A percentile compares a stretch with the other conserved stretches of the same genome.
phyloP scores from a whole-genome alignment of 2,329 filamentous ascomycete species.

The Fusarium coffeatum region DNA sequence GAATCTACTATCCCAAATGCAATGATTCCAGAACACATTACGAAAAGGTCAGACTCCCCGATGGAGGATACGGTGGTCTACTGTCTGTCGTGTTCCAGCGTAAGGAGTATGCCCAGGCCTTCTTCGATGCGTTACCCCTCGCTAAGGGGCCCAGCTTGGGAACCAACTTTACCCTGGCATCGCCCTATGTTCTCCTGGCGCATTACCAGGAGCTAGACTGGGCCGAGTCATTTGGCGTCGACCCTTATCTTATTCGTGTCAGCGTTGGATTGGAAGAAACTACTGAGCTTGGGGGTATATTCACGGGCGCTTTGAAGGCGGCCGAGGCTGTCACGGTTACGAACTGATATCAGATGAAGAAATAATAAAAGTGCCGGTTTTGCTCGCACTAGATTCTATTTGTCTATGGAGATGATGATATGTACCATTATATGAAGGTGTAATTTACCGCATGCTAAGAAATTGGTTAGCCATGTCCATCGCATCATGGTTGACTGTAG shows the following conservation, averaged over 20 bases:
- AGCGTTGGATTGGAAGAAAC: constrained; percentile 91
- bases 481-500: neutral
- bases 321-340: constrained; percentile 51
- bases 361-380: constrained; percentile 8
- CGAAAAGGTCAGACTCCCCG: constrained; percentile 78
- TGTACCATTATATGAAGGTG: neutral
- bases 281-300: constrained; percentile 69
- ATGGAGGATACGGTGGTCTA: constrained; percentile 89
- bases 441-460: neutral
- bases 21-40: constrained; percentile 77
- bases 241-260: constrained; percentile 82
- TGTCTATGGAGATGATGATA: constrained; percentile 2
- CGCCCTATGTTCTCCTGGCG: constrained; percentile 89
- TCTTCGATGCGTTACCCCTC: constrained; percentile 87
- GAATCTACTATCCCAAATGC: constrained; percentile 88
- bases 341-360: constrained; percentile 1
- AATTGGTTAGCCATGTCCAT: constrained; percentile 12
- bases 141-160: constrained; percentile 95
- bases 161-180: constrained; percentile 95
- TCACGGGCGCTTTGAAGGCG: constrained; percentile 76
- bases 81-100: constrained; percentile 84
- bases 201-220: constrained; percentile 95
- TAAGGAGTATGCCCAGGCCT: constrained; percentile 76
- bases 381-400: constrained; percentile 9
- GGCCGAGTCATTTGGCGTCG: constrained; percentile 84